Percentiles rank a stretch among this genome's conserved stretches.
Evolutionary conservation across 257 asterid genomes (phyloP).

Genomic region (Fraxinus cuspidata): DNA sequence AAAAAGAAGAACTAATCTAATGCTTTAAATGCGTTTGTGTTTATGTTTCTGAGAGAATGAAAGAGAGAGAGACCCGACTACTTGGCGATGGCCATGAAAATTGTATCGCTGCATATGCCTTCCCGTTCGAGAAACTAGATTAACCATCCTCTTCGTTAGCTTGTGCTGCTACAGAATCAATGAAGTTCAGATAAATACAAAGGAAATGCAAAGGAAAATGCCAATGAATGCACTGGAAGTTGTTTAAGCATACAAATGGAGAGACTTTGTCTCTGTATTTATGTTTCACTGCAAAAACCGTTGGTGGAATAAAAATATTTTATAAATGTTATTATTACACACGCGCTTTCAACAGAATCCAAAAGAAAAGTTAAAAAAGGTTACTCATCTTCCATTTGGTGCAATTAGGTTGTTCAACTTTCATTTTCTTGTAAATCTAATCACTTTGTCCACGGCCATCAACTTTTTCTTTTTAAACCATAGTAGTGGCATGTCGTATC

Average conservation of each 20-base stretch:
- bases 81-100: constrained; percentile 76
- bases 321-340: background rate
- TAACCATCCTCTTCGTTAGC: constrained; percentile 68
- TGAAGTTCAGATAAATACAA: background rate
- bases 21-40: background rate
- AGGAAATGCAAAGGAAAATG: constrained; percentile 1
- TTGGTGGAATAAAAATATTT: constrained; percentile 18
- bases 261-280: constrained; percentile 32
- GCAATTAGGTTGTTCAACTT: too few species aligned
- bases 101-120: constrained; percentile 80
- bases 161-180: constrained; percentile 17
- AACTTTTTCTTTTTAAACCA: too few species aligned
- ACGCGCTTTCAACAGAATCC: background rate
- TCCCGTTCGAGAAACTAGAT: constrained; percentile 76
- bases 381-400: background rate
- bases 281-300: constrained; percentile 27
- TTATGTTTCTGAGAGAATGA: background rate
- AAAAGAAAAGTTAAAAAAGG: background rate
- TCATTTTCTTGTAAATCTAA: too few species aligned
- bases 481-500: too few species aligned
- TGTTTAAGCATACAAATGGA: background rate
- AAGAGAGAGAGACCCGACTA: constrained; percentile 63
- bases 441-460: too few species aligned
- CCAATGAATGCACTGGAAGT: constrained; percentile 6
- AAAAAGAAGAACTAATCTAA: background rate